A percentile compares a stretch with the other conserved stretches of the same genome.
phyloP scores from a whole-genome alignment of 441 rosid genomes.

The Dalechampia spathulata region DNA sequence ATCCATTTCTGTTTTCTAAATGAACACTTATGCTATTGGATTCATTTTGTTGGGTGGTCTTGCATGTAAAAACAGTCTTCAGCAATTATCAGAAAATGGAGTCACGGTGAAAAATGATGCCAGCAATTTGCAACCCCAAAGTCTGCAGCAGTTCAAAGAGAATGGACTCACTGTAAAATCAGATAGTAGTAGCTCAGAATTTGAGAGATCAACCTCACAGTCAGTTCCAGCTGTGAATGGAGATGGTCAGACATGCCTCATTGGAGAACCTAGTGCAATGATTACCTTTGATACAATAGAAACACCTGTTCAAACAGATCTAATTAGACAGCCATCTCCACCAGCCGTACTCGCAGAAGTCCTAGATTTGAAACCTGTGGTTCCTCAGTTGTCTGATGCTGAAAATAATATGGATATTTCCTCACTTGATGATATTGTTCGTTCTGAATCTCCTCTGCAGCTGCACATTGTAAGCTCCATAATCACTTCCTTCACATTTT shows the following conservation, averaged over 20 bases:
- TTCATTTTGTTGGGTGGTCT: constrained; percentile 15
- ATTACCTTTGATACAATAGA: constrained; percentile 84
- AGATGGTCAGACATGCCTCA: constrained; percentile 27
- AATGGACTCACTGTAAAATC: constrained; percentile 30
- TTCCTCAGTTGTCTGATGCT: constrained; percentile 39
- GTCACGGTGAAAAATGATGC: constrained; percentile 29
- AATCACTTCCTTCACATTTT: constrained; percentile 5
- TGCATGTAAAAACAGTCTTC: constrained; percentile 42
- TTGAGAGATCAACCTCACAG: constrained; percentile 33
- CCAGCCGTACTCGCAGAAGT: constrained; percentile 94
- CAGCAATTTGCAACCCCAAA: constrained; percentile 31
- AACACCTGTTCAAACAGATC: constrained; percentile 28
- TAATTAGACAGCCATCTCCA: constrained; percentile 89
- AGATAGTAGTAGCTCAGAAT: constrained; percentile 31
- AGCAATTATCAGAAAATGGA: constrained; percentile 32
- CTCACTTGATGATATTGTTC: constrained; percentile 41
- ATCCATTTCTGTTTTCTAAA: too few species aligned
- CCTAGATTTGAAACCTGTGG: constrained; percentile 58
- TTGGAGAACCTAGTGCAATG: constrained; percentile 62
- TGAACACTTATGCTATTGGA: constrained; percentile 11
- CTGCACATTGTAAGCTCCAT: constrained; percentile 75
- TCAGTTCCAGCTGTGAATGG: constrained; percentile 20
- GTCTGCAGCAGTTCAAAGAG: constrained; percentile 31
- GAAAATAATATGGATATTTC: constrained; percentile 46
- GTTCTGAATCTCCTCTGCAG: constrained; percentile 70